Conservation (phyloP, 2,329 filamentous ascomycete species). For the Calonectria crousiana region DNA sequence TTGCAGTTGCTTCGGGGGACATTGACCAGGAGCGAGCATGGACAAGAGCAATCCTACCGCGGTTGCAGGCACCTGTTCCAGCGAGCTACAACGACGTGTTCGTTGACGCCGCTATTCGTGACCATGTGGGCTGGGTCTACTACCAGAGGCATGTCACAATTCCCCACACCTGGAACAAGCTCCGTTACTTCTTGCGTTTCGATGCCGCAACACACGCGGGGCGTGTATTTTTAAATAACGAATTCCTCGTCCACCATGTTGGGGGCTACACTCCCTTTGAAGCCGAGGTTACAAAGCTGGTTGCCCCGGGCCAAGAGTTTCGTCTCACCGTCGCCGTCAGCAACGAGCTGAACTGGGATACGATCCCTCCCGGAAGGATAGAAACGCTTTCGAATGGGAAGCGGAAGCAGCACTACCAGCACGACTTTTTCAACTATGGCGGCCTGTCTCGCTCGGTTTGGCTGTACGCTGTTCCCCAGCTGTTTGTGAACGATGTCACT, state of each 20-base stretch:
- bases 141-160: slow-evolving; percentile 22
- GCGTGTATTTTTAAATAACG: slow-evolving; percentile 23
- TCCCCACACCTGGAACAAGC: slow-evolving; percentile 13
- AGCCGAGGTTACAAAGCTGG: slow-evolving; percentile 8
- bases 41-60: slow-evolving; percentile 8
- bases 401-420: slow-evolving; percentile 25
- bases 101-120: slow-evolving; percentile 10
- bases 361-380: slow-evolving; percentile 19
- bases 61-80: slow-evolving; percentile 15
- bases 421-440: slow-evolving; percentile 29
- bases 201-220: slow-evolving; percentile 24
- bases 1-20: slow-evolving; percentile 9
- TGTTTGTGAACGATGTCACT: slow-evolving; percentile 18
- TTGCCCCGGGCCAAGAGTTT: slow-evolving; percentile 9
- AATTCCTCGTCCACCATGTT: slow-evolving; percentile 22
- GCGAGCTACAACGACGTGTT: slow-evolving; percentile 32
- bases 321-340: slow-evolving; percentile 26
- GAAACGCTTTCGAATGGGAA: slow-evolving; percentile 17
- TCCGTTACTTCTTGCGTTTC: slow-evolving; percentile 21
- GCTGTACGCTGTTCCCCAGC: slow-evolving; percentile 3
- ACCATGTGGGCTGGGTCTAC: slow-evolving; percentile 30
- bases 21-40: slow-evolving; percentile 15
- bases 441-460: slow-evolving; percentile 22
- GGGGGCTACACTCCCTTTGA: slow-evolving; percentile 27
- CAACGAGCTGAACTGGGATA: slow-evolving; percentile 24